phyloP scores from a whole-genome alignment of 176 grass and related monocot genomes.

The Oryza meyeriana region DNA sequence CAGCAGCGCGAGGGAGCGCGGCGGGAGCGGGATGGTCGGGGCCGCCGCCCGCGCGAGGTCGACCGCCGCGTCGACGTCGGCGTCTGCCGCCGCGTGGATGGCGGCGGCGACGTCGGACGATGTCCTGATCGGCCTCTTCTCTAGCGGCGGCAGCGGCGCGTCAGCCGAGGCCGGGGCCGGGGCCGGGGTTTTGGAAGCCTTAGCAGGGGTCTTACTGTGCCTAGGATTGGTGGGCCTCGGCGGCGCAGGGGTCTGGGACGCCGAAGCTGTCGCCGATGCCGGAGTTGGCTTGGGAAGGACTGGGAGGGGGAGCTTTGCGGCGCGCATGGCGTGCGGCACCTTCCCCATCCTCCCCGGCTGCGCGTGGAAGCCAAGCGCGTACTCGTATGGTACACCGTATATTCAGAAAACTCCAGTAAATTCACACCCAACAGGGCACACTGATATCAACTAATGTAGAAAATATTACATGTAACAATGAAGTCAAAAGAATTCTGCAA shows the following conservation, averaged over 20 bases:
- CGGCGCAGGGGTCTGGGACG: background rate
- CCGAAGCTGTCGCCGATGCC: background rate
- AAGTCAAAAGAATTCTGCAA: background rate
- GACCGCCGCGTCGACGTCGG: conserved; percentile 40
- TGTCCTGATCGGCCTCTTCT: conserved; percentile 23
- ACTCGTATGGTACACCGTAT: background rate
- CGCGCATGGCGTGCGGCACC: conserved; percentile 54
- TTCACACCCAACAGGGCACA: background rate
- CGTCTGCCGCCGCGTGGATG: conserved; percentile 31
- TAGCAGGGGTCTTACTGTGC: background rate
- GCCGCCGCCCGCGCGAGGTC: conserved; percentile 44
- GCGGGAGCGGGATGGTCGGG: conserved; percentile 39
- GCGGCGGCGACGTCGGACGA: conserved; percentile 38
- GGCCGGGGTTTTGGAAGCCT: background rate
- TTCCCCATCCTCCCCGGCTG: conserved; percentile 48
- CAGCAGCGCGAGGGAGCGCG: conserved; percentile 51
- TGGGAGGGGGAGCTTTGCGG: conserved; percentile 45
- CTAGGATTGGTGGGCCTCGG: background rate
- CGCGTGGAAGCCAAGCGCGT: background rate
- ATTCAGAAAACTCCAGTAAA: background rate
- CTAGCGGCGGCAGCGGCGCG: background rate
- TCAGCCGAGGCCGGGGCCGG: background rate
- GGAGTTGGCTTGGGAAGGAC: conserved; percentile 29
- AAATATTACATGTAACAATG: background rate
- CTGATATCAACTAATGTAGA: background rate